Base-by-base conservation (phyloP, 192 early-diverging fungal species). In the Gryganskiella cystojenkinii region DNA sequence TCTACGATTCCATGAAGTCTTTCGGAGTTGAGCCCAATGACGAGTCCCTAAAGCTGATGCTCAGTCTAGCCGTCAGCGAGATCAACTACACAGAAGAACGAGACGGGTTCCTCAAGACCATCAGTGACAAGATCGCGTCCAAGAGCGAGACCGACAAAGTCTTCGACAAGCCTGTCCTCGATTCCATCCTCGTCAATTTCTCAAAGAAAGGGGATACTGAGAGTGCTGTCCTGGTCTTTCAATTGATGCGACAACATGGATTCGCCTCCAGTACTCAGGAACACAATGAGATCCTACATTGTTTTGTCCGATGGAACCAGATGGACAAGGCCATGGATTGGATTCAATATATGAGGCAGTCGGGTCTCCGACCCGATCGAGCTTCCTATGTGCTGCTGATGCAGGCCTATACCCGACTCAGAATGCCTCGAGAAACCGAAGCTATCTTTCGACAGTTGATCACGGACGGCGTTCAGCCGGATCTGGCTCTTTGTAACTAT, bases 181-280 rank as follows among this genome's bases (percentile, higher is more conserved):
- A 67, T 30, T 78, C 74, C 1, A 68, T 78, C 40, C 17, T 69
- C 31, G 15, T 47, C 43, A n/a, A 55, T 17, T 78, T 78, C 56
- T 63, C 66, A 1, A 78, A 78, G 31, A 69, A 78, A 46, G 74
- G 74, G 3, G 74, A 78, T 64, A 54, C 45, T 0, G 74, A 78
- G 15, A 66, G 74, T 19, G 74, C 66, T 10, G 50, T 68, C 20
- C 22, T 69, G 49, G 56, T 62, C 1, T 30, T 59, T 28, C 54
- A 56, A 11, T 27, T 78, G 47, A 78, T 69, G 67, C 20, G 15
- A 13, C 56, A 52, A 3, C 50, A 78, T 33, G 74, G 74, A 52
- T 69, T 58, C 35, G 15, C 15, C 8, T 66, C 67, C 1, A 53
- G 17, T 9, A 60, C 62, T 15, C 27, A 46, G n/a, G 56, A 78